Evolutionary conservation across 352 stramenopile species (phyloP).

Genomic region (Pythium diclinum): DNA sequence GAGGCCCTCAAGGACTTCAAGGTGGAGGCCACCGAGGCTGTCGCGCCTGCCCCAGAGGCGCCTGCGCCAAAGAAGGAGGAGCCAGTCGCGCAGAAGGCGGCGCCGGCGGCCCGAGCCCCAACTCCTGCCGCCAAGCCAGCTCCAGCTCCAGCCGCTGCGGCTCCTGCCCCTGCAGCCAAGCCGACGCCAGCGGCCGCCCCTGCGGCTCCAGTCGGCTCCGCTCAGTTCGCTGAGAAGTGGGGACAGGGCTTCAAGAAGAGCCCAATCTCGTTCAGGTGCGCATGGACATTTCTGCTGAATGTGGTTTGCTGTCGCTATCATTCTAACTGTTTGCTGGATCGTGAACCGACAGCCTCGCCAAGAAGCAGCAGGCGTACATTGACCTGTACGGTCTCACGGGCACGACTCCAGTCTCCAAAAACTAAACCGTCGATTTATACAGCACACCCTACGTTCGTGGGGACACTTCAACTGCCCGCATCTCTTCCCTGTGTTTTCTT

Average conservation of each 20-base stretch:
- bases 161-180: constrained; percentile 25
- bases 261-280: constrained; percentile 57
- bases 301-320: background rate
- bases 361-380: constrained; percentile 86
- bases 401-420: constrained; percentile 52
- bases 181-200: constrained; percentile 8
- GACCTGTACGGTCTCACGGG: constrained; percentile 78
- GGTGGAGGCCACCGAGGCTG: constrained; percentile 34
- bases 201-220: constrained; percentile 16
- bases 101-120: constrained; percentile 26
- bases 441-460: background rate
- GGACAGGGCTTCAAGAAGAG: constrained; percentile 78
- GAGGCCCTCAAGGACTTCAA: constrained; percentile 76
- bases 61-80: constrained; percentile 69
- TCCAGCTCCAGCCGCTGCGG: constrained; percentile 14
- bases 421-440: constrained; percentile 20
- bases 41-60: constrained; percentile 40
- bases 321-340: background rate
- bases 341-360: constrained; percentile 43
- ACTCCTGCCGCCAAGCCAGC: constrained; percentile 26
- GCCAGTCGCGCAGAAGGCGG: constrained; percentile 41
- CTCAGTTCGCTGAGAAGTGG: constrained; percentile 69
- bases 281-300: background rate
- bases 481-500: background rate
- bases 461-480: background rate